Evolutionary conservation across 768 basidiomycete genomes (phyloP).

Genomic region (Mrakia blollopis): DNA sequence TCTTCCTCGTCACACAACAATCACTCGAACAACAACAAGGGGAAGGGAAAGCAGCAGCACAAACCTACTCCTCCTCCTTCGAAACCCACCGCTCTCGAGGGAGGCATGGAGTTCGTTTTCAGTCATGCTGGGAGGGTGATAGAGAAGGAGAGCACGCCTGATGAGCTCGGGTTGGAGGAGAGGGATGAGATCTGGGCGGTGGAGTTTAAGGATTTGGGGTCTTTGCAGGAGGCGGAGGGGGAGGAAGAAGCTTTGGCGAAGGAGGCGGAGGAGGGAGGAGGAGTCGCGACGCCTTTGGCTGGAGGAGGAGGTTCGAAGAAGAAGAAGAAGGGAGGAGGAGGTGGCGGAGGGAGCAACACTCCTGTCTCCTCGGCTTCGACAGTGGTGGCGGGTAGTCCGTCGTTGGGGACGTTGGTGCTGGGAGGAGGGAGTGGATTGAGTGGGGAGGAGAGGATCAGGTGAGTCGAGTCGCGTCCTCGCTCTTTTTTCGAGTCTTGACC

Average conservation of each 20-base stretch:
- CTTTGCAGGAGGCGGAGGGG: conserved; percentile 44
- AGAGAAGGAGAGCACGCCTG: conserved; percentile 76
- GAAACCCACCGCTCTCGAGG: conserved; percentile 33
- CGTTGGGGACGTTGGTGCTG: neutral
- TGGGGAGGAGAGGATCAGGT: neutral
- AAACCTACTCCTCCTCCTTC: conserved; percentile 40
- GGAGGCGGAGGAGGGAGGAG: neutral
- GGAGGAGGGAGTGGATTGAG: neutral
- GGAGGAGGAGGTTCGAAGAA: conserved; percentile 15
- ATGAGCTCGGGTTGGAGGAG: conserved; percentile 81
- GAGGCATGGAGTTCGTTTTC: conserved; percentile 67
- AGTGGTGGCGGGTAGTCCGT: neutral
- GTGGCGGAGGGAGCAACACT: neutral
- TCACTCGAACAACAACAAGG: conserved; percentile 2
- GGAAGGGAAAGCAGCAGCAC: conserved; percentile 17
- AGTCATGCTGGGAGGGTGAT: conserved; percentile 73
- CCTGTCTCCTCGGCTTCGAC: neutral
- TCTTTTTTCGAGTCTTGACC: neutral
- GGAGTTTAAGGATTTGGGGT: conserved; percentile 84
- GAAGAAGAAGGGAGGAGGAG: conserved; percentile 20
- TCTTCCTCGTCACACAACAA: neutral
- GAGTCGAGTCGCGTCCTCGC: neutral
- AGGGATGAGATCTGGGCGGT: conserved; percentile 83
- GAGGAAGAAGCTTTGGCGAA: conserved; percentile 3
- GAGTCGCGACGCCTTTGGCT: neutral